Base-by-base conservation (phyloP, 768 basidiomycete species). In the Trametes cinnabarina region DNA sequence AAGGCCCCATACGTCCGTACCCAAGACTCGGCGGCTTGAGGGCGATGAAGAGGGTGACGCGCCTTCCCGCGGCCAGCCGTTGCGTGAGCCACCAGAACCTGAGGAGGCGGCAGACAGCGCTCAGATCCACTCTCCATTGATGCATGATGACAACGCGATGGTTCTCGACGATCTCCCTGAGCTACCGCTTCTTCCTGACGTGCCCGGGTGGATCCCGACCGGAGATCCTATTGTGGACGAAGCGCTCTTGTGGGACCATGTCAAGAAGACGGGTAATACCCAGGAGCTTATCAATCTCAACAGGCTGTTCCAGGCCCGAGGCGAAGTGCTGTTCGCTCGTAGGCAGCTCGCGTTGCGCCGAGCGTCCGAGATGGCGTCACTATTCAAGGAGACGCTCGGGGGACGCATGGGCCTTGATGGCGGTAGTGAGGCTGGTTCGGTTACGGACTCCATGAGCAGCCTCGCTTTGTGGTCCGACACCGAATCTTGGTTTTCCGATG, bases 221-320 rank as follows among this genome's bases (percentile, higher is more conserved):
- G 55, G 55, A 17, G 55, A 56, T n/a, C 47, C 47, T 17, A 10
- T 20, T 5, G 22, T 48, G 5, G 55, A 56, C 37, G 47, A 56
- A 17, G 30, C 19, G 1, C 47, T 30, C 35, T 22, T 56, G n/a
- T 30, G 37, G 12, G 26, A 41, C 14, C 19, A 42, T 40, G 9
- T 56, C 28, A 69, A 73, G 47, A 11, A 20, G 5, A 8, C 17
- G n/a, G 8, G 41, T 20, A 20, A 19, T 42, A 9, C 41, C 22
- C 41, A 14, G 4, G 17, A 20, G 5, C 41, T 42, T 20, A 10
- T 17, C 19, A 34, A 49, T 0, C n/a, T 35, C 10, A 35, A 35
- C 19, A 20, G 34, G 47, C 20, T 49, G 3, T 17, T 12, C n/a
- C 47, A 35, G 20, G 32, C 20, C 32, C 47, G 47, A 11, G 6